Evolutionary conservation across 2,329 filamentous ascomycete species (phyloP).

Genomic region (Claviceps monticola): DNA sequence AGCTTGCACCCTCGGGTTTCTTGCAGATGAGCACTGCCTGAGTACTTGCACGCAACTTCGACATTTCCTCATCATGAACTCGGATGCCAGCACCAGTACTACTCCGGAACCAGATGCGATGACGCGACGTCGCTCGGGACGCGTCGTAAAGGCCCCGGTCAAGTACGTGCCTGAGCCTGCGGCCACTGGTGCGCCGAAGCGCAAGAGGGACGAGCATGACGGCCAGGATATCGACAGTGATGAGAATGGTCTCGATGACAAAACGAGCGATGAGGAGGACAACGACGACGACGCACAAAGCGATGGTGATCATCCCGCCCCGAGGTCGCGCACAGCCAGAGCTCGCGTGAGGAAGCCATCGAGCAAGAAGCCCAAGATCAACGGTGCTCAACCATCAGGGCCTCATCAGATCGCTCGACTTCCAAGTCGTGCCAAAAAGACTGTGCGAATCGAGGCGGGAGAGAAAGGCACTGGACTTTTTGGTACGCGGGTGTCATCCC

Average conservation of each 20-base stretch:
- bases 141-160: slow-evolving; percentile 46
- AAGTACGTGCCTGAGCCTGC: slow-evolving; percentile 42
- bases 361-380: slow-evolving; percentile 50
- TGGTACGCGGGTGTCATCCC: slow-evolving; percentile 24
- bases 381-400: slow-evolving; percentile 32
- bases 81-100: slow-evolving; percentile 7
- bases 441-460: slow-evolving; percentile 36
- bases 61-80: slow-evolving; percentile 9
- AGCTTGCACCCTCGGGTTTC: slow-evolving; percentile 1
- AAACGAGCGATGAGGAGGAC: slow-evolving; percentile 25
- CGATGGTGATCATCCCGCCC: slow-evolving; percentile 25
- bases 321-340: slow-evolving; percentile 25
- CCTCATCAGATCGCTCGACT: slow-evolving; percentile 27
- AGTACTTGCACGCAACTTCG: slow-evolving; percentile 5
- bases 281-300: slow-evolving; percentile 30
- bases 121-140: slow-evolving; percentile 53
- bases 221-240: slow-evolving; percentile 35
- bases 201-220: slow-evolving; percentile 40
- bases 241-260: slow-evolving; percentile 32
- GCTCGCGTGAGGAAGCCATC: slow-evolving; percentile 41
- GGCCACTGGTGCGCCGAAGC: slow-evolving; percentile 33
- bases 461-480: slow-evolving; percentile 41
- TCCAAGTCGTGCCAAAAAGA: slow-evolving; percentile 42
- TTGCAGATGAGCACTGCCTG: slow-evolving; percentile 9
- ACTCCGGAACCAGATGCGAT: slow-evolving; percentile 33